Evolutionary conservation across 1,139 yeast species (phyloP).

Genomic region (Yamadazyma blattariae): DNA sequence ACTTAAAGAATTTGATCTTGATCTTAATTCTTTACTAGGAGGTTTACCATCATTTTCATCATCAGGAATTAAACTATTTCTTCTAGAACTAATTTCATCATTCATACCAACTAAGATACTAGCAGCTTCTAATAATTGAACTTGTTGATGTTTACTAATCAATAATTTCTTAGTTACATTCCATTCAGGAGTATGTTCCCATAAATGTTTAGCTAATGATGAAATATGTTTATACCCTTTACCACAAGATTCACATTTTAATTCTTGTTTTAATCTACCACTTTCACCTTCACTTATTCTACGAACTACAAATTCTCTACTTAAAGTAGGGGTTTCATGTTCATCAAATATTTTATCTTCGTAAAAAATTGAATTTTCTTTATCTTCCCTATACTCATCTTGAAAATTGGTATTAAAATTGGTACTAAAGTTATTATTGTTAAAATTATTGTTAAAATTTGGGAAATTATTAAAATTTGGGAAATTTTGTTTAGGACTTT

Average conservation of each 20-base stretch:
- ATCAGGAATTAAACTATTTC: constrained; percentile 14
- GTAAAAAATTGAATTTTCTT: too few relatives aligned
- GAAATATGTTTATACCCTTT: constrained; percentile 86
- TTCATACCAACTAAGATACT: constrained; percentile 82
- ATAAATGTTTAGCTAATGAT: constrained; percentile 68
- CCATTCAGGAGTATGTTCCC: constrained; percentile 93
- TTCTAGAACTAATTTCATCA: constrained; percentile 28
- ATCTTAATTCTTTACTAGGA: constrained; percentile 1
- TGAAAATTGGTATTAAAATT: not conserved
- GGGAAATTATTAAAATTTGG: too few relatives aligned
- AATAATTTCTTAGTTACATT: constrained; percentile 75
- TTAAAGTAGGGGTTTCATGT: constrained; percentile 56
- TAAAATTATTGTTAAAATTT: too few relatives aligned
- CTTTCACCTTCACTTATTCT: constrained; percentile 85
- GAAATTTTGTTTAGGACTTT: too few relatives aligned
- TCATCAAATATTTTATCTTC: too few relatives aligned
- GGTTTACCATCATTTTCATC: constrained; percentile 13
- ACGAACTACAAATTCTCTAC: constrained; percentile 76
- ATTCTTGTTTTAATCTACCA: constrained; percentile 77
- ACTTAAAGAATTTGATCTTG: constrained; percentile 13
- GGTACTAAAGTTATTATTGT: too few relatives aligned
- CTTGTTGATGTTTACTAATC: constrained; percentile 90
- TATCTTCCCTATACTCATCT: constrained; percentile 4
- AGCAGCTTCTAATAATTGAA: constrained; percentile 84
- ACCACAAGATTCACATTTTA: constrained; percentile 87